Evolutionary conservation across 192 early-diverging fungal genomes (phyloP).

Genomic region (Dispira parvispora): DNA sequence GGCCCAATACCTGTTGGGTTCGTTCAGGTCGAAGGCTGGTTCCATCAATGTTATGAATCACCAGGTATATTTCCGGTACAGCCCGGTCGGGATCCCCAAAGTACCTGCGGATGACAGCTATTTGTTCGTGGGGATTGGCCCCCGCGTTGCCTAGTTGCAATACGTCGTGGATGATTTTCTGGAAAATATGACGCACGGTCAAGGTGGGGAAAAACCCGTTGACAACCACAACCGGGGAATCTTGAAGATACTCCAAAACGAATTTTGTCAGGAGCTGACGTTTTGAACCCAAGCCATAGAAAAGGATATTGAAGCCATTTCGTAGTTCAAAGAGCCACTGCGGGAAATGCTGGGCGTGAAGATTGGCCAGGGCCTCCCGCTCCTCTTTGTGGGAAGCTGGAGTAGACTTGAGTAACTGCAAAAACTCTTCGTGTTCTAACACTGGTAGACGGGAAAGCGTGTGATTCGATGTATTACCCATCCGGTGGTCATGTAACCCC

Average conservation of each 20-base stretch:
- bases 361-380: constrained; percentile 27
- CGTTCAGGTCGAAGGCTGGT: constrained; percentile 45
- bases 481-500: constrained; percentile 31
- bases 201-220: constrained; percentile 76
- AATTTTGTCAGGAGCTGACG: constrained; percentile 61
- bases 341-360: constrained; percentile 47
- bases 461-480: constrained; percentile 61
- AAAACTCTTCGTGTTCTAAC: constrained; percentile 55
- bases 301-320: constrained; percentile 71
- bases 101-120: constrained; percentile 42
- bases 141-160: constrained; percentile 16
- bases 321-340: constrained; percentile 83
- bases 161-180: constrained; percentile 32
- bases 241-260: constrained; percentile 30
- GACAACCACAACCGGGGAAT: constrained; percentile 53
- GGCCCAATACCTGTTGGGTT: constrained; percentile 44
- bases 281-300: constrained; percentile 94
- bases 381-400: constrained; percentile 45
- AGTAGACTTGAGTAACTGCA: constrained; percentile 28
- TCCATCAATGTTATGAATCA: constrained; percentile 87
- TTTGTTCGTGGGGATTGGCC: constrained; percentile 38
- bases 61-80: constrained; percentile 40
- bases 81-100: constrained; percentile 32
- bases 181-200: constrained; percentile 52
- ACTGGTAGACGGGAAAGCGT: constrained; percentile 64